Conservation (phyloP, 441 rosid species). For the Lepidium campestre region DNA sequence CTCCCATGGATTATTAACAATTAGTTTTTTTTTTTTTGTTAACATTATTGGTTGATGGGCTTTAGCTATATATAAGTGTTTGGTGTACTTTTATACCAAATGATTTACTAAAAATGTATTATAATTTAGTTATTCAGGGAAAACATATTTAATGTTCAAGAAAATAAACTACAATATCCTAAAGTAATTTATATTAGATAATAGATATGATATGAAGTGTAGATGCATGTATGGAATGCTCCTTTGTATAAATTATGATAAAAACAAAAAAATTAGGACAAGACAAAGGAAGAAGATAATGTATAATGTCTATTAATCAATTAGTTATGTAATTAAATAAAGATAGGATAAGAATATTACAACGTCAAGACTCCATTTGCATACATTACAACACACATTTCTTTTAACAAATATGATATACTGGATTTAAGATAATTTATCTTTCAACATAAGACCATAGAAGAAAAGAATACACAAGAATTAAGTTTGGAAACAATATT, state of each 20-base stretch:
- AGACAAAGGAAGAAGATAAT: conserved; percentile 10
- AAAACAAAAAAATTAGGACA: neutral
- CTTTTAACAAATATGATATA: neutral
- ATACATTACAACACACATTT: neutral
- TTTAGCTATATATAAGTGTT: conserved; percentile 1
- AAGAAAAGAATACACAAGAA: neutral
- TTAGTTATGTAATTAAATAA: neutral
- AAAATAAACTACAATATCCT: conserved; percentile 19
- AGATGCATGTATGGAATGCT: conserved; percentile 21
- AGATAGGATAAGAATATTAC: conserved; percentile 2
- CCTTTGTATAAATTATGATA: neutral
- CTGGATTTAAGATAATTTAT: neutral
- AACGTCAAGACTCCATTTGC: neutral
- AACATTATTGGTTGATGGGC: conserved; percentile 11
- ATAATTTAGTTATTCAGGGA: neutral
- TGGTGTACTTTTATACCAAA: conserved; percentile 12
- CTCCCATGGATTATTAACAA: neutral
- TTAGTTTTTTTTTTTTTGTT: neutral
- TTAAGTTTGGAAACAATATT: conserved; percentile 1
- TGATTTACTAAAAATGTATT: neutral
- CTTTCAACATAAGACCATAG: neutral
- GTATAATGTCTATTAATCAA: neutral
- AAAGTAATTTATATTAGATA: neutral
- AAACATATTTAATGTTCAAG: neutral
- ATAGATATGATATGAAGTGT: neutral